These are phyloP conservation scores for Candida pini DNA, from an alignment of 805 yeast genomes.

Conservation along the genomic window DNA sequence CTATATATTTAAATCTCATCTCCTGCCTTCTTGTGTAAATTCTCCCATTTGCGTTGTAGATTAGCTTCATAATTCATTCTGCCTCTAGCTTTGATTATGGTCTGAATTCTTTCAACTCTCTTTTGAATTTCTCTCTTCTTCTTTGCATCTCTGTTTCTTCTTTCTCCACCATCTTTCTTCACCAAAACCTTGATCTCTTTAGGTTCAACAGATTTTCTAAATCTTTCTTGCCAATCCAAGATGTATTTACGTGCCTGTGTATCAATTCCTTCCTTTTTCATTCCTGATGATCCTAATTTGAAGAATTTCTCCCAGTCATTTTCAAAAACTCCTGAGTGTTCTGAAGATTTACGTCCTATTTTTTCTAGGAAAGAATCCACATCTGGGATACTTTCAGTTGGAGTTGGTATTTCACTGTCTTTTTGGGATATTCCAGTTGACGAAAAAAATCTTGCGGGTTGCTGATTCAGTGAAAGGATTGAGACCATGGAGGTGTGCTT, in stretches of 20 bases:
- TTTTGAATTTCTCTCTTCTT: slow-evolving; percentile 37
- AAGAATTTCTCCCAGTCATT: slow-evolving; percentile 66
- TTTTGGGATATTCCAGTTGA: slow-evolving; percentile 2
- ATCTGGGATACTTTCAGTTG: slow-evolving; percentile 55
- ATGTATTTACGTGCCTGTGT: slow-evolving; percentile 67
- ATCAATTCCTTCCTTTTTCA: slow-evolving; percentile 78
- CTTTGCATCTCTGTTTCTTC: slow-evolving; percentile 53
- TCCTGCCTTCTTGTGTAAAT: slow-evolving; percentile 14
- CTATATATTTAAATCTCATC: slow-evolving; percentile 4
- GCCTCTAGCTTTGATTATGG: slow-evolving; percentile 23
- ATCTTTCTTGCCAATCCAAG: slow-evolving; percentile 65
- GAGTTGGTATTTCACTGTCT: slow-evolving; percentile 33
- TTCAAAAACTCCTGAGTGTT: slow-evolving; percentile 64
- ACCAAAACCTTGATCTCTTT: slow-evolving; percentile 51
- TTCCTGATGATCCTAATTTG: slow-evolving; percentile 41
- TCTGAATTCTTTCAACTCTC: slow-evolving; percentile 33
- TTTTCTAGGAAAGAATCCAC: slow-evolving; percentile 65
- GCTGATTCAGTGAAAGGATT: no score
- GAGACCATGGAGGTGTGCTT: no score
- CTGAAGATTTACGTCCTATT: slow-evolving; percentile 72
- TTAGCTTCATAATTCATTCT: slow-evolving; percentile 8
- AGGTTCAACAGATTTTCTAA: slow-evolving; percentile 47
- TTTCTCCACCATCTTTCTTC: slow-evolving; percentile 87
- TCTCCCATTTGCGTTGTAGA: slow-evolving; percentile 18
- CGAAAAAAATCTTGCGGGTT: slow-evolving; percentile 6